phyloP scores from a whole-genome alignment of 1,139 yeast genomes.

The Barnettozyma hawaiiensis region DNA sequence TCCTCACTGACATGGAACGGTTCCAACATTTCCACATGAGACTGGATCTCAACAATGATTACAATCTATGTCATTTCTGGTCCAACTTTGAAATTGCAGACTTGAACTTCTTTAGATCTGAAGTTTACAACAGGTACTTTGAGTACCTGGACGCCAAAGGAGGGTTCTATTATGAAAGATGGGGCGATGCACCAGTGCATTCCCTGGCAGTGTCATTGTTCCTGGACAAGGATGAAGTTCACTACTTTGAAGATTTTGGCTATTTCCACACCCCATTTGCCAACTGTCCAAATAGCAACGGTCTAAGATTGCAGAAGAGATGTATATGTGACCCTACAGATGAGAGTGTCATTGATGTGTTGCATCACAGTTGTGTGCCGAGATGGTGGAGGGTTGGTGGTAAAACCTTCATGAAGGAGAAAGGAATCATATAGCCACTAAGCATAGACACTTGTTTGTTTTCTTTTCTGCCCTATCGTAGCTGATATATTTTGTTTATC shows the following conservation, averaged over 20 bases:
- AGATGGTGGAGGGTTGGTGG: slow-evolving; percentile 83
- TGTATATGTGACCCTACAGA: slow-evolving; percentile 60
- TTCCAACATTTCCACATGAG: slow-evolving; percentile 21
- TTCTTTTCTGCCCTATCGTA: background rate
- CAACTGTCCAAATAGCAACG: slow-evolving; percentile 67
- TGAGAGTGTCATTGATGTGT: slow-evolving; percentile 50
- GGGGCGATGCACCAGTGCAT: slow-evolving; percentile 99
- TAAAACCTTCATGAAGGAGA: slow-evolving; percentile 31
- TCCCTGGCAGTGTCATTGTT: slow-evolving; percentile 67
- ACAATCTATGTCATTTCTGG: slow-evolving; percentile 94
- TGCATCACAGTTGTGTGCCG: slow-evolving; percentile 65
- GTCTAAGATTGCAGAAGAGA: slow-evolving; percentile 47
- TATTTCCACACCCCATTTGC: slow-evolving; percentile 78
- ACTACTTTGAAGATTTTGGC: slow-evolving; percentile 89
- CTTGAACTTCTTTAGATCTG: slow-evolving; percentile 71
- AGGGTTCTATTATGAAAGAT: slow-evolving; percentile 86
- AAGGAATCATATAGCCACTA: slow-evolving; percentile 12
- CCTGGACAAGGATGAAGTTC: slow-evolving; percentile 62
- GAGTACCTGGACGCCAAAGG: slow-evolving; percentile 64
- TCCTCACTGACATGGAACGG: slow-evolving; percentile 51
- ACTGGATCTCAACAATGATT: slow-evolving; percentile 42
- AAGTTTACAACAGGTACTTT: slow-evolving; percentile 64
- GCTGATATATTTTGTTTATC: no score
- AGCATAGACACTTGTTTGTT: background rate
- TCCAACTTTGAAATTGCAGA: slow-evolving; percentile 87